phyloP scores from a whole-genome alignment of 1,139 yeast species.

The Blastobotrys ciferrii region DNA sequence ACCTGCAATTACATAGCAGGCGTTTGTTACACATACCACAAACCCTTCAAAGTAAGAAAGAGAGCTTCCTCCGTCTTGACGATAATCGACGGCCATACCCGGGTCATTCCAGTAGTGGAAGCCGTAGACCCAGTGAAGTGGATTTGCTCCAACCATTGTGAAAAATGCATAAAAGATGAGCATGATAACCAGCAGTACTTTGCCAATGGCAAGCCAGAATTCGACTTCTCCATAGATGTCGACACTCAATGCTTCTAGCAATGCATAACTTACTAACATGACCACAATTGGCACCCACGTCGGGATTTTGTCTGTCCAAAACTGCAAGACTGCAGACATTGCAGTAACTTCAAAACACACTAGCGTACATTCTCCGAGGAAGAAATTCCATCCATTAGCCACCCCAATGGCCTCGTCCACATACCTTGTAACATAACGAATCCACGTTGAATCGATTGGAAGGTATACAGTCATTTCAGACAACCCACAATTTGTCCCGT shows the following conservation, averaged over 20 bases:
- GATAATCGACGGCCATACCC: slow-evolving; percentile 35
- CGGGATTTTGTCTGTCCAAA: slow-evolving; percentile 12
- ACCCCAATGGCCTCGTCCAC: slow-evolving; percentile 71
- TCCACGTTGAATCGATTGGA: slow-evolving; percentile 63
- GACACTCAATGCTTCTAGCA: slow-evolving; percentile 71
- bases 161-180: slow-evolving; percentile 68
- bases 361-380: slow-evolving; percentile 70
- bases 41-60: slow-evolving; percentile 40
- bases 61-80: slow-evolving; percentile 1
- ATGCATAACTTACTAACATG: slow-evolving; percentile 50
- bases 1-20: slow-evolving; percentile 70
- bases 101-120: slow-evolving; percentile 35
- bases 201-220: slow-evolving; percentile 67
- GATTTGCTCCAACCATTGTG: slow-evolving; percentile 50
- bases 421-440: slow-evolving; percentile 49
- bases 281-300: slow-evolving; percentile 9
- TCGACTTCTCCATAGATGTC: slow-evolving; percentile 73
- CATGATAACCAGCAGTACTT: slow-evolving; percentile 68
- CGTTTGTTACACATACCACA: slow-evolving; percentile 57
- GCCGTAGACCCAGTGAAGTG: slow-evolving; percentile 37
- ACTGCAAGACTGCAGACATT: slow-evolving; percentile 36
- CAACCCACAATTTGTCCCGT: slow-evolving; percentile 65
- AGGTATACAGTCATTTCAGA: slow-evolving; percentile 83
- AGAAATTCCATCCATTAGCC: slow-evolving; percentile 78
- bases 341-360: slow-evolving; percentile 83